These are phyloP conservation scores for Eucalyptus cloeziana DNA, from an alignment of 345 rosid genomes.

Conservation along the genomic window DNA sequence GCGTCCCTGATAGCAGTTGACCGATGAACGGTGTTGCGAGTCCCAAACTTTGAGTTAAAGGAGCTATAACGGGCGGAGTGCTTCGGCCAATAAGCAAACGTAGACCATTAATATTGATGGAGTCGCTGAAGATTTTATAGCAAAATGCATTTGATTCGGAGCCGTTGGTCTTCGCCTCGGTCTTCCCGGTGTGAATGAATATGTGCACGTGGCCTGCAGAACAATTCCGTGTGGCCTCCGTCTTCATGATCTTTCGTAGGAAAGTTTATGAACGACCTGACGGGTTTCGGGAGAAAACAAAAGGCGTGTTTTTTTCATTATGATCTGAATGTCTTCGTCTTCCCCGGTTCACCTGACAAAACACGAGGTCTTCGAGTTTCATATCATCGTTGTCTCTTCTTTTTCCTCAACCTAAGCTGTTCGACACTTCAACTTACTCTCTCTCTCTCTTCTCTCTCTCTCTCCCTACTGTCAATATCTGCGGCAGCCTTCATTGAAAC, in stretches of 20 bases:
- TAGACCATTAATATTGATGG: not conserved
- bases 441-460: too few species aligned
- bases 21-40: not conserved
- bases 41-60: not conserved
- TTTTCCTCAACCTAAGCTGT: too few species aligned
- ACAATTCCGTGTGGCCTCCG: not conserved
- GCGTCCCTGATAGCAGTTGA: not conserved
- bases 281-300: too few species aligned
- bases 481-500: too few species aligned
- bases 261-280: too few species aligned
- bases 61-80: not conserved
- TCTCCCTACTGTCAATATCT: too few species aligned
- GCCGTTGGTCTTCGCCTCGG: not conserved
- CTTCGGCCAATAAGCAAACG: not conserved
- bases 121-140: not conserved
- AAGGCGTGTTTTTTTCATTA: too few species aligned
- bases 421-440: too few species aligned
- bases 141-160: not conserved
- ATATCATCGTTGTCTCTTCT: too few species aligned
- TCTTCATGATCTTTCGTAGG: not conserved
- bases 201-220: not conserved
- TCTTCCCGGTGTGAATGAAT: not conserved
- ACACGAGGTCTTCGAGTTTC: too few species aligned
- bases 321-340: too few species aligned
- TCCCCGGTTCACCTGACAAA: too few species aligned